Evolutionary conservation across 106 monocot species (phyloP).

Genomic region (Dendrobium catenatum): DNA sequence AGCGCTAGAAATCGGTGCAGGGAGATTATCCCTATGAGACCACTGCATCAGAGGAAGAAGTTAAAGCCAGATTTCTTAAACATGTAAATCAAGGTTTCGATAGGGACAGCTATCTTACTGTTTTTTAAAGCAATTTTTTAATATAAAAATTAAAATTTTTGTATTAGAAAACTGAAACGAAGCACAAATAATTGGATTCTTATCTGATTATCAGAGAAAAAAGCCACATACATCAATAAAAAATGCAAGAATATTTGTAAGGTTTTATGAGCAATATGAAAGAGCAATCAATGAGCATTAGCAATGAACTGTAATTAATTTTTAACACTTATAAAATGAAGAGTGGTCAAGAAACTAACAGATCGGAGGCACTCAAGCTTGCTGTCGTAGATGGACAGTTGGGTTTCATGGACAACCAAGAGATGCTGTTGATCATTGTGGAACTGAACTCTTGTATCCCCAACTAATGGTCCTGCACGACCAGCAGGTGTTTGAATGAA

Average conservation of each 20-base stretch:
- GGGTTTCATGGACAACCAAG: conserved; percentile 87
- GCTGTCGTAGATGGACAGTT: conserved; percentile 78
- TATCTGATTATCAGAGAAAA: not conserved
- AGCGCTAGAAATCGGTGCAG: conserved; percentile 82
- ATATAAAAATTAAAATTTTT: too few species aligned
- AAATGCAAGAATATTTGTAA: not conserved
- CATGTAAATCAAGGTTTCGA: too few species aligned
- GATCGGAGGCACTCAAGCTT: conserved; percentile 77
- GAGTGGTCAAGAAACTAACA: conserved; percentile 36
- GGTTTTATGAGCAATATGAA: not conserved
- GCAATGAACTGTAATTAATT: not conserved
- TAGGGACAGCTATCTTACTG: too few species aligned
- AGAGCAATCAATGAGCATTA: not conserved
- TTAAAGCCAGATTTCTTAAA: not conserved
- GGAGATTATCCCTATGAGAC: conserved; percentile 74
- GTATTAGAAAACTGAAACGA: too few species aligned
- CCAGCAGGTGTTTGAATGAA: conserved; percentile 70
- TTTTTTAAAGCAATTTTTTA: too few species aligned
- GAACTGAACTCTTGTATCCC: conserved; percentile 93
- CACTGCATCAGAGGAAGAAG: conserved; percentile 45
- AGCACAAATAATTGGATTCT: not conserved
- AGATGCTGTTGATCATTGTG: conserved; percentile 96
- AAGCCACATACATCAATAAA: not conserved
- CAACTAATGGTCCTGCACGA: conserved; percentile 53
- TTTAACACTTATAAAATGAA: conserved; percentile 1